phyloP scores from a whole-genome alignment of 2,329 filamentous ascomycete genomes.

The Neopestalotiopsis sp. region DNA sequence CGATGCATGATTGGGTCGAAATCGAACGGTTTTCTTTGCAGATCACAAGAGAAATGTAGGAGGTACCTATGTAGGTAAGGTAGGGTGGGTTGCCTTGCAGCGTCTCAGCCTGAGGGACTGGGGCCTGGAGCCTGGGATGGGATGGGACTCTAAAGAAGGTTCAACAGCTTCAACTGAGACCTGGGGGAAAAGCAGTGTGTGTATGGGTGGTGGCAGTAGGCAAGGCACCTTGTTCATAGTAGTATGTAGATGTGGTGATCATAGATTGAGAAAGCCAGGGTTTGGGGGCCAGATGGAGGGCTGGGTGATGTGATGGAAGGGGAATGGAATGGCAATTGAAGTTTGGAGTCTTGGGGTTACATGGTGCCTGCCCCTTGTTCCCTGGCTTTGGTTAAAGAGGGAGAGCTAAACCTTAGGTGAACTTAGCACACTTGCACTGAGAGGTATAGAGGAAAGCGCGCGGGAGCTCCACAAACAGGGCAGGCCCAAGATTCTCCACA shows the following conservation, averaged over 20 bases:
- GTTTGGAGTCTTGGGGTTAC: neutral
- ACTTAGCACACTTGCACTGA: no score
- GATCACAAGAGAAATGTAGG: neutral
- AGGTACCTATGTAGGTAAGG: no score
- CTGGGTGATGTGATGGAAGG: neutral
- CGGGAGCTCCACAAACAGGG: conserved; percentile 19
- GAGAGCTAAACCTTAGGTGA: no score
- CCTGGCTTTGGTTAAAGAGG: neutral
- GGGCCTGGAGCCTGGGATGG: neutral
- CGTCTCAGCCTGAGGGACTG: neutral
- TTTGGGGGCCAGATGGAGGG: neutral
- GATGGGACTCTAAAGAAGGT: neutral
- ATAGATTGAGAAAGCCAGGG: neutral
- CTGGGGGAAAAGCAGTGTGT: neutral
- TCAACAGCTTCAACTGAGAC: neutral
- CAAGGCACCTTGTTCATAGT: neutral
- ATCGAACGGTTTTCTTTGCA: neutral
- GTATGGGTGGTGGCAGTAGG: neutral
- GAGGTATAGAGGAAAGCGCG: neutral
- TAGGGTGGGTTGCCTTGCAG: neutral
- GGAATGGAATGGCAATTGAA: neutral
- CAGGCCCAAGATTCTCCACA: neutral
- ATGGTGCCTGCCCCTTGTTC: neutral
- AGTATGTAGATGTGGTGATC: neutral
- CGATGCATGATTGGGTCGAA: neutral